phyloP scores from a whole-genome alignment of 2,329 filamentous ascomycete genomes.

The Fusarium fujikuroi region DNA sequence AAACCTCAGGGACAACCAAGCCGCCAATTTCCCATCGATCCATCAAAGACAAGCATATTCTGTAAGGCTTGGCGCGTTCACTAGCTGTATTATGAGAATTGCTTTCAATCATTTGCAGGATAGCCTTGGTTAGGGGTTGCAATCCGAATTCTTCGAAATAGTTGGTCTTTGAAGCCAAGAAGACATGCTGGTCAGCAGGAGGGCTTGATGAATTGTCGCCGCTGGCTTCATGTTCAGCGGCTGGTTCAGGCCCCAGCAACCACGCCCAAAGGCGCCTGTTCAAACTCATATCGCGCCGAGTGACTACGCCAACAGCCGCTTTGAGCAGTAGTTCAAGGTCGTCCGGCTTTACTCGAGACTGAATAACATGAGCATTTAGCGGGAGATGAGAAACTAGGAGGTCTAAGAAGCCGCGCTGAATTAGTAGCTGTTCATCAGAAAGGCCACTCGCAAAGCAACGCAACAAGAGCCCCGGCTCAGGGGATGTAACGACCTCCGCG shows the following conservation, averaged over 20 bases:
- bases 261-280: conserved; percentile 96
- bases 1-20: conserved; percentile 86
- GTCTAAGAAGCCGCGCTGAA: conserved; percentile 94
- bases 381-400: conserved; percentile 91
- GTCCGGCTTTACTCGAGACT: conserved; percentile 74
- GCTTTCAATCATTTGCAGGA: conserved; percentile 78
- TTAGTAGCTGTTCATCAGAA: conserved; percentile 85
- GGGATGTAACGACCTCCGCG: conserved; percentile 78
- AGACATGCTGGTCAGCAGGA: conserved; percentile 56
- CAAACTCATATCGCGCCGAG: conserved; percentile 93
- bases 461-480: conserved; percentile 89
- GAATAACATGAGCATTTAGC: conserved; percentile 82
- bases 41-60: conserved; percentile 95
- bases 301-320: conserved; percentile 87
- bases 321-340: conserved; percentile 86
- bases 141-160: conserved; percentile 89
- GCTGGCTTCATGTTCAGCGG: conserved; percentile 59
- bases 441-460: conserved; percentile 93
- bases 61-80: conserved; percentile 85
- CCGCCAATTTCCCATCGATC: conserved; percentile 98
- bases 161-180: conserved; percentile 70
- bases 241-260: conserved; percentile 84
- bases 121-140: conserved; percentile 75
- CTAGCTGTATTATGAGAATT: conserved; percentile 48
- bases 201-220: conserved; percentile 58